Percentiles rank a stretch among this genome's conserved stretches.
phyloP scores from a whole-genome alignment of 2,329 filamentous ascomycete species.

The Rutstroemia sp. region DNA sequence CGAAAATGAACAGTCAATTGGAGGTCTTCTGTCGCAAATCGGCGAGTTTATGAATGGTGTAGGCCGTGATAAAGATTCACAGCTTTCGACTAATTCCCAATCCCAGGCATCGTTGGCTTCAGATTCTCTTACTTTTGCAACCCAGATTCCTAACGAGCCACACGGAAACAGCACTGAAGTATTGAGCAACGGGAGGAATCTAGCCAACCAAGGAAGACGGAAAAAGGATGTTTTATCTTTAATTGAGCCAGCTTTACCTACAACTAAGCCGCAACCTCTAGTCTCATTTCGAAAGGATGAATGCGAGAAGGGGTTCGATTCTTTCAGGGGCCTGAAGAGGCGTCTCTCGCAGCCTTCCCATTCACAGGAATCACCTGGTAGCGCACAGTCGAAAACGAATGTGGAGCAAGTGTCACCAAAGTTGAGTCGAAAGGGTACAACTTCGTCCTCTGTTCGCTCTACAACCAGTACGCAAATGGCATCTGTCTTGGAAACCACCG shows the following conservation, averaged over 20 bases:
- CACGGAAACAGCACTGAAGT: not conserved
- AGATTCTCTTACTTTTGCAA: slow-evolving; percentile 5
- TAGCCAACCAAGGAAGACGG: not conserved
- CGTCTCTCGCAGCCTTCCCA: not conserved
- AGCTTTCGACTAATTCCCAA: not conserved
- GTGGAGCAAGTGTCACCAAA: too few relatives aligned
- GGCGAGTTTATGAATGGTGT: not conserved
- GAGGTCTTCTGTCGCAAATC: not conserved
- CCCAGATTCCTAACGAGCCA: not conserved
- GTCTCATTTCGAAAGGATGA: too few relatives aligned
- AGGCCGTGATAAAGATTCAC: not conserved
- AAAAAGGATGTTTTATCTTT: not conserved
- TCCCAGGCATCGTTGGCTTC: not conserved
- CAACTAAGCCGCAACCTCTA: too few relatives aligned
- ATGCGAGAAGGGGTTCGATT: too few relatives aligned
- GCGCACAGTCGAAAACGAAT: too few relatives aligned
- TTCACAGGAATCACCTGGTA: too few relatives aligned
- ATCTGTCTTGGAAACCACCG: not conserved
- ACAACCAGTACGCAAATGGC: too few relatives aligned
- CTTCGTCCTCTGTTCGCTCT: too few relatives aligned
- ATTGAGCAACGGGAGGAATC: not conserved
- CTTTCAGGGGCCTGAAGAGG: too few relatives aligned
- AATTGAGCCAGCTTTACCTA: too few relatives aligned
- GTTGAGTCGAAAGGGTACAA: too few relatives aligned
- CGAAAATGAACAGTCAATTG: not conserved